Conservation (phyloP, 805 yeast species). For the Yamadazyma insecticola region DNA sequence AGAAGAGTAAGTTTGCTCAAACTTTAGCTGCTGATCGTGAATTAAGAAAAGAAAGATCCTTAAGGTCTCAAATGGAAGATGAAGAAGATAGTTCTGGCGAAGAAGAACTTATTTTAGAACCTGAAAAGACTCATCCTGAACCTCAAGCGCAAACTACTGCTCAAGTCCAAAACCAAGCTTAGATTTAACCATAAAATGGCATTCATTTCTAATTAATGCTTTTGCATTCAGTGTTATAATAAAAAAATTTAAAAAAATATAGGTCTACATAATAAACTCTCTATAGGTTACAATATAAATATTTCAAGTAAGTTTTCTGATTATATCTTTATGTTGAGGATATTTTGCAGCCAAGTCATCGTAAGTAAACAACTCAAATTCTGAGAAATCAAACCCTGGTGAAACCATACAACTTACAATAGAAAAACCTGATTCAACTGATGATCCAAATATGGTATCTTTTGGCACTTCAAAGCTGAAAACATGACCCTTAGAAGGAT, state of each 20-base stretch:
- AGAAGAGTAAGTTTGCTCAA: slow-evolving; percentile 32
- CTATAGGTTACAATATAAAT: too few species aligned
- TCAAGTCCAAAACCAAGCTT: too few species aligned
- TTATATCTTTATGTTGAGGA: slow-evolving; percentile 16
- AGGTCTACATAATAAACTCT: too few species aligned
- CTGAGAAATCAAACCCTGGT: slow-evolving; percentile 20
- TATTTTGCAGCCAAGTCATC: slow-evolving; percentile 11
- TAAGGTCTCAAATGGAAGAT: slow-evolving; percentile 4
- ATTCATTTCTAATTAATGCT: too few species aligned
- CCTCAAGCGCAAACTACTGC: neutral
- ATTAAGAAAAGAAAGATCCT: slow-evolving; percentile 9
- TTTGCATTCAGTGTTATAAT: neutral
- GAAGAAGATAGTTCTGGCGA: slow-evolving; percentile 9
- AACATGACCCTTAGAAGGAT: slow-evolving; percentile 13
- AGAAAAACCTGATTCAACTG: slow-evolving; percentile 16
- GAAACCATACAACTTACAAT: slow-evolving; percentile 20
- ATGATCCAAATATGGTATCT: slow-evolving; percentile 18
- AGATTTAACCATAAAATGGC: too few species aligned
- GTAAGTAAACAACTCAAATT: slow-evolving; percentile 15
- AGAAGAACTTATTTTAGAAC: too few species aligned
- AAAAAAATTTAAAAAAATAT: too few species aligned
- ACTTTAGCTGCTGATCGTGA: slow-evolving; percentile 27
- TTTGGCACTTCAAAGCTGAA: slow-evolving; percentile 18
- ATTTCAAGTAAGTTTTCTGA: slow-evolving; percentile 13
- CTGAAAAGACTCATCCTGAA: too few species aligned